Evolutionary conservation across 2,329 filamentous ascomycete species (phyloP).

Genomic region (Colletotrichum sp.): DNA sequence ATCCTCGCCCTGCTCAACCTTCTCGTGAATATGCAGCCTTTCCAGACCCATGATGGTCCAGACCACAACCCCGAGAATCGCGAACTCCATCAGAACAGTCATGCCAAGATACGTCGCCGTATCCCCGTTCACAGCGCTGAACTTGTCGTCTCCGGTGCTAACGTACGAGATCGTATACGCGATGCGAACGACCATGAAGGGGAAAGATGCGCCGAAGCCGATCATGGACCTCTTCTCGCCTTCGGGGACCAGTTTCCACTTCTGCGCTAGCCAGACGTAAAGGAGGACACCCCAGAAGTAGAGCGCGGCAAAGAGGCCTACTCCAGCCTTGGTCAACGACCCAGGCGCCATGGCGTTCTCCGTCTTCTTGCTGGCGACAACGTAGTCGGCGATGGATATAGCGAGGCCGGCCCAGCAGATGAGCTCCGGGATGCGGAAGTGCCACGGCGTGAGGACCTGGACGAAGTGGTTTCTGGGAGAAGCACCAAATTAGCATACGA

Average conservation of each 20-base stretch:
- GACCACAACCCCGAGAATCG: neutral
- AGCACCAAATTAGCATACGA: neutral
- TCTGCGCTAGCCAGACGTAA: neutral
- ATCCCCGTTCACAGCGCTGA: slow-evolving; percentile 20
- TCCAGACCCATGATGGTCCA: slow-evolving; percentile 12
- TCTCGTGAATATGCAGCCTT: neutral
- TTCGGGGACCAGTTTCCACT: neutral
- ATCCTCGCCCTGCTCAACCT: neutral
- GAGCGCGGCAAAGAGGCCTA: slow-evolving; percentile 21
- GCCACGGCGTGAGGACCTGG: slow-evolving; percentile 3
- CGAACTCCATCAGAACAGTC: slow-evolving; percentile 17
- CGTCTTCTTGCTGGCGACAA: slow-evolving; percentile 4
- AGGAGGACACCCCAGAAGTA: slow-evolving; percentile 22
- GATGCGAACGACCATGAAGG: slow-evolving; percentile 18
- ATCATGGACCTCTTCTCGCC: slow-evolving; percentile 7
- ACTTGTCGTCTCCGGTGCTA: slow-evolving; percentile 17
- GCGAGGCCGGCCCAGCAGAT: slow-evolving; percentile 25
- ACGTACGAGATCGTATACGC: slow-evolving; percentile 22
- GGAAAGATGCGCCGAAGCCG: slow-evolving; percentile 14
- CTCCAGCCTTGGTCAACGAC: slow-evolving; percentile 17
- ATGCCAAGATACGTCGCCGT: slow-evolving; percentile 18
- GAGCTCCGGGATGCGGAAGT: slow-evolving; percentile 22
- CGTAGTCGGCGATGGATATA: slow-evolving; percentile 24
- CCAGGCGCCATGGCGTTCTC: slow-evolving; percentile 19
- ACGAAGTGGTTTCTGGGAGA: slow-evolving; percentile 4